Percentiles rank a stretch among this genome's conserved stretches.
Evolutionary conservation across 108 stramenopile genomes (phyloP).

Genomic region (Nannochloropsis granulata): DNA sequence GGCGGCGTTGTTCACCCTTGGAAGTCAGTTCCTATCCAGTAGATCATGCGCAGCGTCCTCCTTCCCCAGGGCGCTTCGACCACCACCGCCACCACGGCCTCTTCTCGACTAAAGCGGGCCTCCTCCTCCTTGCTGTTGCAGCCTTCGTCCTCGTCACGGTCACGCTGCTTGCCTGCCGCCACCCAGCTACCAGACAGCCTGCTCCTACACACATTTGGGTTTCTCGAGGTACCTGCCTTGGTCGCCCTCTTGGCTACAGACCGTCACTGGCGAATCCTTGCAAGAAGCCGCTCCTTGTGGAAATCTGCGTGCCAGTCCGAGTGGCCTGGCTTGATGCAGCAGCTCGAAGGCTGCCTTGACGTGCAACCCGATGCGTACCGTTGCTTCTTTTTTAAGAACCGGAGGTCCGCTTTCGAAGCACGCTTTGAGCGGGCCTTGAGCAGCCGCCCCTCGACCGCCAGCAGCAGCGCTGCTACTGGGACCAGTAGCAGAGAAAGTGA

Average conservation of each 20-base stretch:
- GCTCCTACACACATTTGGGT: not conserved
- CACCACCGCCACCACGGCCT: not conserved
- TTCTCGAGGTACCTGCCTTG: not conserved
- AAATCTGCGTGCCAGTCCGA: not conserved
- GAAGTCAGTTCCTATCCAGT: too few species aligned
- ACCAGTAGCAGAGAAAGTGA: not conserved
- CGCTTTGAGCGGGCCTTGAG: not conserved
- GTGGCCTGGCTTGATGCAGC: not conserved
- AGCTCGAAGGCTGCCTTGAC: not conserved
- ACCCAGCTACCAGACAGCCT: not conserved
- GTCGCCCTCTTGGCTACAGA: not conserved
- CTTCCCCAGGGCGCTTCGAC: not conserved
- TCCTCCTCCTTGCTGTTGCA: not conserved
- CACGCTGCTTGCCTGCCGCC: not conserved
- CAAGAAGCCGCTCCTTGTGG: not conserved
- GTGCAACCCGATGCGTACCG: not conserved
- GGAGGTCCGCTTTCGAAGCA: not conserved
- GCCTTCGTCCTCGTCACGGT: not conserved
- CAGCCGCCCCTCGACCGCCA: not conserved
- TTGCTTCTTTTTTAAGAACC: not conserved
- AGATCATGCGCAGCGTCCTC: not conserved
- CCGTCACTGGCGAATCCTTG: not conserved
- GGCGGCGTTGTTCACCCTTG: too few species aligned
- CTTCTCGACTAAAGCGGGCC: not conserved
- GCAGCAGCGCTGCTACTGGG: too few species aligned